These are phyloP conservation scores for Tolypocladium ovalisporum DNA, from an alignment of 2,329 filamentous ascomycete genomes.

Conservation along the genomic window DNA sequence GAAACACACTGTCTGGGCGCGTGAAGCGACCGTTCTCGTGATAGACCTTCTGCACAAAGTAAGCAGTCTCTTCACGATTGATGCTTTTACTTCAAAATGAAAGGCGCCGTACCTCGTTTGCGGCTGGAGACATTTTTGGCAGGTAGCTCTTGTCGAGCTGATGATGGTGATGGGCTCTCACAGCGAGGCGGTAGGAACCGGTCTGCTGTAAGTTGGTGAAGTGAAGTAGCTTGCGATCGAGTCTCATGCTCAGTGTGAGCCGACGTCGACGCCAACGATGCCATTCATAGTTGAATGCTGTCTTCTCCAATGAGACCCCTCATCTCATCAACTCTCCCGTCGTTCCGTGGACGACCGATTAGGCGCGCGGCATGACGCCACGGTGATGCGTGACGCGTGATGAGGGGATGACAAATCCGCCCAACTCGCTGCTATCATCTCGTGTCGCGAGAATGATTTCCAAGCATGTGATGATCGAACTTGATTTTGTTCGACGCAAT, in stretches of 20 bases:
- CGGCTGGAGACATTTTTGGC: neutral
- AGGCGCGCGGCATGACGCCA: neutral
- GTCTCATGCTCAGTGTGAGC: neutral
- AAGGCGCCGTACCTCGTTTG: neutral
- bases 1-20: constrained; percentile 42
- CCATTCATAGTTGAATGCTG: neutral
- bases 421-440: neutral
- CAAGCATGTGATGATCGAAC: neutral
- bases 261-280: neutral
- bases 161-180: neutral
- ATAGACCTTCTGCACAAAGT: neutral
- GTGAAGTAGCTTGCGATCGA: neutral
- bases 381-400: neutral
- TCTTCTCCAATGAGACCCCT: neutral
- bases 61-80: neutral
- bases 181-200: too few relatives aligned
- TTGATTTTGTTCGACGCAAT: neutral
- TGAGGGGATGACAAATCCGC: neutral
- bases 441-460: neutral
- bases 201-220: neutral
- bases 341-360: neutral
- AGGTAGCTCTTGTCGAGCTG: neutral
- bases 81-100: neutral
- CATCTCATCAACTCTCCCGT: neutral
- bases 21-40: constrained; percentile 38